Base-by-base conservation (phyloP, 495 filamentous ascomycete genomes). In the Penicillium parvum region DNA sequence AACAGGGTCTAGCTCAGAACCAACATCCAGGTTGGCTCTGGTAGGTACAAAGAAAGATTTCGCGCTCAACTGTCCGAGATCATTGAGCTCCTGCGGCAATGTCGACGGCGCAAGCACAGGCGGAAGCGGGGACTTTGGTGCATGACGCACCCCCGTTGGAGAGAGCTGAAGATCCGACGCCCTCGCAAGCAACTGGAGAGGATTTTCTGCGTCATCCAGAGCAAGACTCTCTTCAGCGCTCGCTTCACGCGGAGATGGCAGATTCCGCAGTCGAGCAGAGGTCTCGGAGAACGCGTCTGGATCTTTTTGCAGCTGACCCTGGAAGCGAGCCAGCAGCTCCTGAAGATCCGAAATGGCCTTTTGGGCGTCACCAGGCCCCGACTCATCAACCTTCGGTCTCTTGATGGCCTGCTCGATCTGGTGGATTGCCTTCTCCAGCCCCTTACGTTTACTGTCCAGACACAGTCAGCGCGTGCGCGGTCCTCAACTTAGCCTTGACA, bases 361-460 rank as follows among this genome's bases (percentile, higher is more conserved):
- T 10, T 60, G 55, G 11, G 72, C 65, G 39, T 71, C 74, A 48
- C 79, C 74, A 15, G 69, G 63, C 12, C 69, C 65, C 12, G 70
- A 60, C 2, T 55, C 54, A 45, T 73, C 69, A 7, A 70, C 58
- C 36, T 70, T 77, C 0, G 77, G 78, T n/a, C 76, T 73, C 50
- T 81, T 78, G 32, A 87, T 74, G 10, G 81, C 84, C 55, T 86
- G 79, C 49, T 86, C 81, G 34, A 87, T 83, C 52, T 85, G 82
- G 52, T 83, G 77, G 18, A 87, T 71, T 1, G 84, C 83, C 58
- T 85, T 87, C 42, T 85, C 83, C 37, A 87, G 58, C 0, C 84
- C 84, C 23, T 78, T 84, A 18, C 83, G 79, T 58, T 87, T 87
- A 57, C 83, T 86, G 47, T 25, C 7, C 38, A 15, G 5, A 15